Conservation (phyloP, 257 asterid species). For the Perilla frutescens region DNA sequence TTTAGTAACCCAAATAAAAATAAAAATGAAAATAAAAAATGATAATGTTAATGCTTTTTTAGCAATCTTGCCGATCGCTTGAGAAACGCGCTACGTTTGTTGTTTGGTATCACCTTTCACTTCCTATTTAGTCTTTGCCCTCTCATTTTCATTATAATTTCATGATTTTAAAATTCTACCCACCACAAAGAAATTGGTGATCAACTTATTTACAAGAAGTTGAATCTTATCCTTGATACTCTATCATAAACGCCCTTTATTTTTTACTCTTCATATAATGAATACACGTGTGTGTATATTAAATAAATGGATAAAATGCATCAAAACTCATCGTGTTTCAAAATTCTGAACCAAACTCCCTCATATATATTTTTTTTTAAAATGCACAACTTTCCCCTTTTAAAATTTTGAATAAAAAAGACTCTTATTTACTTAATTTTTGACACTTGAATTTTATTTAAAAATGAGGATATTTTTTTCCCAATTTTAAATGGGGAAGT, state of each 20-base stretch:
- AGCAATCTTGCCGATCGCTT: conserved; percentile 25
- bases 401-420: too few relatives aligned
- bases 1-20: neutral
- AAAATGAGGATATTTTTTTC: too few relatives aligned
- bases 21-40: too few relatives aligned
- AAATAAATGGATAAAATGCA: neutral
- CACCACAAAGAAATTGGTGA: conserved; percentile 4
- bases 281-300: neutral
- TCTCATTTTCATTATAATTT: conserved; percentile 8
- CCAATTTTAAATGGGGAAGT: too few relatives aligned
- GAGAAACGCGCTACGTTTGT: conserved; percentile 17
- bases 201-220: neutral
- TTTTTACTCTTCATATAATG: neutral
- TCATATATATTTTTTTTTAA: too few relatives aligned
- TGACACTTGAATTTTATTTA: too few relatives aligned
- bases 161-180: conserved; percentile 32
- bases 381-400: too few relatives aligned
- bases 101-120: conserved; percentile 33
- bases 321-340: too few relatives aligned
- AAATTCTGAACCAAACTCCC: too few relatives aligned
- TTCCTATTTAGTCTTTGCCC: conserved; percentile 11
- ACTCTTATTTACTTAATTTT: too few relatives aligned
- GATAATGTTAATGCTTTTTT: neutral
- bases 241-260: neutral
- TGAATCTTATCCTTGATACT: neutral